A percentile compares a stretch with the other conserved stretches of the same genome.
Conservation (phyloP, 2,329 filamentous ascomycete genomes). For the Cytospora schulzeri region DNA sequence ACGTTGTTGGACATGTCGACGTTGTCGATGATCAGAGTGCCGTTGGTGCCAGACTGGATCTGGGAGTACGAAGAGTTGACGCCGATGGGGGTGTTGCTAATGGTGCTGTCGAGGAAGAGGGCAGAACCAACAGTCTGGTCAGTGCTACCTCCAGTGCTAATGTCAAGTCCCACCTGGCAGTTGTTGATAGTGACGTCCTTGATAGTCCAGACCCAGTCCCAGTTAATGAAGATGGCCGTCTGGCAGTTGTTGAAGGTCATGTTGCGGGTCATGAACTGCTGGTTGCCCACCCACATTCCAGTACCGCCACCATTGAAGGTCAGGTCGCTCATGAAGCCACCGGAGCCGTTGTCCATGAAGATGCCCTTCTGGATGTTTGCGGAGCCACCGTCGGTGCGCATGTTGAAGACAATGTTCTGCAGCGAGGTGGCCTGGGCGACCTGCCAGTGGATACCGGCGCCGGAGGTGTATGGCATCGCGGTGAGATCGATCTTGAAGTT, state of each 20-base stretch:
- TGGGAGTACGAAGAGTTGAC: constrained; percentile 74
- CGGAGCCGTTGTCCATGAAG: constrained; percentile 84
- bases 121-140: constrained; percentile 82
- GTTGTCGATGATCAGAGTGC: constrained; percentile 84
- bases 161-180: constrained; percentile 76
- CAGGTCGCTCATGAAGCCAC: constrained; percentile 81
- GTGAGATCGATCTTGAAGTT: constrained; percentile 81
- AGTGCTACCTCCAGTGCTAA: constrained; percentile 65
- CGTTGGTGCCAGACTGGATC: constrained; percentile 67
- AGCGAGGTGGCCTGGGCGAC: constrained; percentile 81
- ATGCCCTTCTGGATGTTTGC: constrained; percentile 74
- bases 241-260: constrained; percentile 79
- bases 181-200: constrained; percentile 75
- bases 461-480: constrained; percentile 59
- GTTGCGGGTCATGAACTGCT: constrained; percentile 87
- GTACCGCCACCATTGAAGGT: constrained; percentile 80
- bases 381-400: constrained; percentile 66
- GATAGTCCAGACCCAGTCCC: constrained; percentile 88
- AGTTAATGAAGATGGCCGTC: constrained; percentile 86
- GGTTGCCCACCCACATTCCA: constrained; percentile 79
- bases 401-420: constrained; percentile 81
- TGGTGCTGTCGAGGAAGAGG: constrained; percentile 76
- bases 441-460: constrained; percentile 81
- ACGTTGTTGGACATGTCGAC: constrained; percentile 76
- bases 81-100: constrained; percentile 75